Evolutionary conservation across 2,329 filamentous ascomycete genomes (phyloP).

Genomic region (Penicillium sp.): DNA sequence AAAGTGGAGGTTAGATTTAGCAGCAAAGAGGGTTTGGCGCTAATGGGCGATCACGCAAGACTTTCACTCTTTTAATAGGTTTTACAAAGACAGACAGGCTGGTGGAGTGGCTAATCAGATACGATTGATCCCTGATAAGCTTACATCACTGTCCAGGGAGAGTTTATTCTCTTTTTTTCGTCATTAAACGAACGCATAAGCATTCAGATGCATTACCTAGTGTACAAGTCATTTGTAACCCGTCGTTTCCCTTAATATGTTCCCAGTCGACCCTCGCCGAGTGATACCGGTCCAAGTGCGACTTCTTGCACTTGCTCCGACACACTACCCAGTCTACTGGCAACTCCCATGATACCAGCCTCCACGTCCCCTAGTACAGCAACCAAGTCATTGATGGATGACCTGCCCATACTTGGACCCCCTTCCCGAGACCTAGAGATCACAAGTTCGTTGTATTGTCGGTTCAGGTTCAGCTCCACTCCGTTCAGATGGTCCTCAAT

Average conservation of each 20-base stretch:
- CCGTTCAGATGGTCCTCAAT: constrained; percentile 61
- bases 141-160: too few relatives aligned
- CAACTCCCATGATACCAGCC: constrained; percentile 58
- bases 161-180: too few relatives aligned
- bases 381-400: constrained; percentile 45
- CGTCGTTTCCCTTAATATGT: constrained; percentile 9
- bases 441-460: constrained; percentile 54
- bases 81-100: too few relatives aligned
- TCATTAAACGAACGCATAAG: too few relatives aligned
- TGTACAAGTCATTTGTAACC: constrained; percentile 16
- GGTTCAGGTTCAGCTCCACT: constrained; percentile 55
- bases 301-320: constrained; percentile 58
- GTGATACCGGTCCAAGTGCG: constrained; percentile 40
- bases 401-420: constrained; percentile 42
- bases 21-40: constrained; percentile 12
- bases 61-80: too few relatives aligned
- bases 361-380: constrained; percentile 61
- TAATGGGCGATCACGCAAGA: constrained; percentile 28
- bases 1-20: constrained; percentile 18
- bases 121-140: too few relatives aligned
- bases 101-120: too few relatives aligned
- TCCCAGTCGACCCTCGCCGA: constrained; percentile 26
- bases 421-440: constrained; percentile 39
- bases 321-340: constrained; percentile 53
- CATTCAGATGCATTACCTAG: constrained; percentile 7